Base-by-base conservation (phyloP, 768 basidiomycete species). In the Xerocomus spinulosus region DNA sequence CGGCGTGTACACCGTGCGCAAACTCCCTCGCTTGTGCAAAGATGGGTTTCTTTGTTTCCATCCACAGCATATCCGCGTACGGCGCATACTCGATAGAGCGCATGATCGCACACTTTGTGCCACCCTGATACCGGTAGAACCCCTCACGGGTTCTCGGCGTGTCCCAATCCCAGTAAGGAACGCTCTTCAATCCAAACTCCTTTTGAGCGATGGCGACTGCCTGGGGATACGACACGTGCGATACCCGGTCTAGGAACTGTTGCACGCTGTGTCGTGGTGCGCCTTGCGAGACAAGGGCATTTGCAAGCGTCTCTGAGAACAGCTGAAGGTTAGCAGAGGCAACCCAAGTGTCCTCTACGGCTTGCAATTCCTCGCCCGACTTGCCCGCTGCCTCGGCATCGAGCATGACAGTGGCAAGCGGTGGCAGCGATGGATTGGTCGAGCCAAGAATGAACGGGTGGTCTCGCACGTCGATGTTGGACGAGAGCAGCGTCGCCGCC, bases 21-120 rank as follows among this genome's bases (percentile, higher is more conserved):
- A 99, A 98, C 71, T 96, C 90, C 58, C 78, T 78, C 14, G 96
- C 96, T 68, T 99, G 96, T 3, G 82, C 70, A 43, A 94, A 71
- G 66, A 97, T 94, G 13, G 96, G 96, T 57, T 80, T 86, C 75
- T 92, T 92, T 38, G 96, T 99, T 76, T 94, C 92, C 92, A 94
- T 94, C 91, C 92, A 93, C 56, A 94, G 61, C 46, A 90, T 70
- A 67, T 94, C 92, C 42, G 92, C 88, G 68, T 94, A 93, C 3
- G 94, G 95, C 24, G 92, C 92, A 60, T 91, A 97, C 23, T 92
- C 92, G 49, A 93, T 75, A 15, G 87, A 88, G 50, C 95, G 90
- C 69, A 89, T 85, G 60, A 98, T 79, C 9, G 93, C 93, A 62
- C 92, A 94, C 63, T 90, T 83, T 5, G 94, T 98, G 8, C 95